Conservation (phyloP, 495 filamentous ascomycete genomes). For the Penicillium cosmopolitanum region DNA sequence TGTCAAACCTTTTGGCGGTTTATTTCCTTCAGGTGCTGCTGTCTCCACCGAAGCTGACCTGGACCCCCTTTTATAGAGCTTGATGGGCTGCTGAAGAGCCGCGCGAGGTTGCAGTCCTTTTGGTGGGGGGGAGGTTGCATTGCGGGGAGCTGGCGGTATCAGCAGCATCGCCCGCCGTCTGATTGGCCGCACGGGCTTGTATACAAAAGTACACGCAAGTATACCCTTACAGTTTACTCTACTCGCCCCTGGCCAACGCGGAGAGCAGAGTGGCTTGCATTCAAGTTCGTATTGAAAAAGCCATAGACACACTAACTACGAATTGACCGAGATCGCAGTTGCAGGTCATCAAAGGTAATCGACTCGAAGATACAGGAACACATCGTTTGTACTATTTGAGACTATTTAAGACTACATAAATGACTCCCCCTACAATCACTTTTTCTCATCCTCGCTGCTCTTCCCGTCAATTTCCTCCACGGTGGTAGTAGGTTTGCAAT, state of each 20-base stretch:
- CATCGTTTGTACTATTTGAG: no score
- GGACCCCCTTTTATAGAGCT: background rate
- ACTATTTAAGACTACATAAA: background rate
- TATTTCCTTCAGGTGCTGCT: background rate
- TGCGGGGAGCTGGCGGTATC: conserved; percentile 13
- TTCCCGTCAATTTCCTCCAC: background rate
- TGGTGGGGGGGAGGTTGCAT: conserved; percentile 4
- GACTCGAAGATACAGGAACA: no score
- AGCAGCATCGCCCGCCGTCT: conserved; percentile 10
- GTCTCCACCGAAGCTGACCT: background rate
- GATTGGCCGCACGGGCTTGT: conserved; percentile 13
- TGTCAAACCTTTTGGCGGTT: background rate
- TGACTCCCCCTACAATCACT: background rate
- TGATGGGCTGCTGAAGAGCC: background rate
- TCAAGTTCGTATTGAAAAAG: no score
- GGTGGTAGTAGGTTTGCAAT: conserved; percentile 1
- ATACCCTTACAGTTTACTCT: background rate
- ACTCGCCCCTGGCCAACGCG: no score
- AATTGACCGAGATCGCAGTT: no score
- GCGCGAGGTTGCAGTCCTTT: conserved; percentile 8
- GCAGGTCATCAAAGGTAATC: no score
- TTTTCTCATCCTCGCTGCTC: conserved; percentile 3
- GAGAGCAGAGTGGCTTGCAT: no score
- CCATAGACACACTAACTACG: no score
- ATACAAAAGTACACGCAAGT: conserved; percentile 1